Evolutionary conservation across 164 flowering plant species (phyloP).

Genomic region (Santalum album): DNA sequence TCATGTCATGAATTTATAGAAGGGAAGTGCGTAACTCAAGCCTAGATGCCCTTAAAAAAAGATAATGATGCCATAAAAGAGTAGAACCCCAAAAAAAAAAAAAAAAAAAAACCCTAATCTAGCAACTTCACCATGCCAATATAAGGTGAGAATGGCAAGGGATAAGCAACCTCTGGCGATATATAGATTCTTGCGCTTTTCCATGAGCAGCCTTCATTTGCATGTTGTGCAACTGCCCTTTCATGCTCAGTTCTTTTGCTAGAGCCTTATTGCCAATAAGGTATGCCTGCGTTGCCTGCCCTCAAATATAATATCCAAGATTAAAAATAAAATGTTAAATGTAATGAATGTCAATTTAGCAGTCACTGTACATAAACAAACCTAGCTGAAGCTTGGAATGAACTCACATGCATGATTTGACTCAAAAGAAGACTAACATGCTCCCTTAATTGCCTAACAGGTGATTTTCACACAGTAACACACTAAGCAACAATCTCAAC

Average conservation of each 20-base stretch:
- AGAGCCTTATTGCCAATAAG: conserved; percentile 86
- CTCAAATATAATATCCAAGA: too few species aligned
- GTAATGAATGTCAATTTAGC: too few species aligned
- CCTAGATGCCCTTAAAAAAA: too few species aligned
- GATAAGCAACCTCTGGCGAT: conserved; percentile 76
- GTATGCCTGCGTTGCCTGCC: conserved; percentile 89
- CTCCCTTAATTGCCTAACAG: background rate
- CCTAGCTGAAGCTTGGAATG: too few species aligned
- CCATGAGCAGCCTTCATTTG: conserved; percentile 97
- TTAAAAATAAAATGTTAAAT: too few species aligned
- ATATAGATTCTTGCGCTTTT: conserved; percentile 90
- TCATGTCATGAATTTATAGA: too few species aligned
- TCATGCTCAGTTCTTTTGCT: conserved; percentile 83
- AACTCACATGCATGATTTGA: too few species aligned
- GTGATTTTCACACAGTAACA: background rate
- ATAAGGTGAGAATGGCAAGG: background rate
- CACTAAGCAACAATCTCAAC: too few species aligned
- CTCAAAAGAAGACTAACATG: too few species aligned
- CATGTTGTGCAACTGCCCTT: conserved; percentile 86
- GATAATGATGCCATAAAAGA: background rate
- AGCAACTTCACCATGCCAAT: background rate
- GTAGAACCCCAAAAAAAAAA: too few species aligned
- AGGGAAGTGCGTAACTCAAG: too few species aligned
- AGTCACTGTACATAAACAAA: background rate
- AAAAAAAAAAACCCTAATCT: background rate